Base-by-base conservation (phyloP, 2,329 filamentous ascomycete species). In the Aureobasidium sp. region DNA sequence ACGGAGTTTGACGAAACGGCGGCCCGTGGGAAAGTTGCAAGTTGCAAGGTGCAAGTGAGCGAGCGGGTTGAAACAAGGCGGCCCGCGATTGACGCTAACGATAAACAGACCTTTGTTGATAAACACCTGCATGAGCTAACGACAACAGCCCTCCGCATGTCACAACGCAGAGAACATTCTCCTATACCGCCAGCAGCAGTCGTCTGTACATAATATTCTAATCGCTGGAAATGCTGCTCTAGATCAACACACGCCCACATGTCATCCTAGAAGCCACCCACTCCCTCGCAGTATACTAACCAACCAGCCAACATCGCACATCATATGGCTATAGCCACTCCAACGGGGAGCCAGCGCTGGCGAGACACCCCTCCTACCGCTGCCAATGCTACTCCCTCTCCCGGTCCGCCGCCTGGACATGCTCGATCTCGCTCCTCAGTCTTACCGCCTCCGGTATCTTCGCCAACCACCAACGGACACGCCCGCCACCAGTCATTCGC, bases 331-430 rank as follows among this genome's bases (percentile, higher is more conserved):
- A 45, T 53, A 62, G 44, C 60, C 41, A 62, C 60, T n/a, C 60
- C 31, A 11, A 47, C 44, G 3, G 45, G 44, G 22, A 55, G 31
- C 48, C 58, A 61, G 34, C 84, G 87, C 73, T 89, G 87, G 79
- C 87, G 91, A 70, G 89, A 86, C 72, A 93, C 90, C 76, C 89
- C 90, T 17, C 95, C 96, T 73, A 81, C 82, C 64, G 84, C 90
- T 71, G 41, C 59, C 62, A 85, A 75, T 67, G 79, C 81, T 48
- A 87, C 89, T 17, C 82, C 87, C 25, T 89, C 89, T 36, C 83
- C 88, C 45, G 81, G 78, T 55, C 81, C 85, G 39, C 77, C 74
- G 52, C 73, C 74, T 42, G 69, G 76, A 60, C 78, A 80, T 66
- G 77, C 74, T 56, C 78, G 91, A 67, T 90, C 91, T 11, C 92